A percentile compares a stretch with the other conserved stretches of the same genome.
phyloP scores from a whole-genome alignment of 2,329 filamentous ascomycete genomes.

The Madurella fahalii region DNA sequence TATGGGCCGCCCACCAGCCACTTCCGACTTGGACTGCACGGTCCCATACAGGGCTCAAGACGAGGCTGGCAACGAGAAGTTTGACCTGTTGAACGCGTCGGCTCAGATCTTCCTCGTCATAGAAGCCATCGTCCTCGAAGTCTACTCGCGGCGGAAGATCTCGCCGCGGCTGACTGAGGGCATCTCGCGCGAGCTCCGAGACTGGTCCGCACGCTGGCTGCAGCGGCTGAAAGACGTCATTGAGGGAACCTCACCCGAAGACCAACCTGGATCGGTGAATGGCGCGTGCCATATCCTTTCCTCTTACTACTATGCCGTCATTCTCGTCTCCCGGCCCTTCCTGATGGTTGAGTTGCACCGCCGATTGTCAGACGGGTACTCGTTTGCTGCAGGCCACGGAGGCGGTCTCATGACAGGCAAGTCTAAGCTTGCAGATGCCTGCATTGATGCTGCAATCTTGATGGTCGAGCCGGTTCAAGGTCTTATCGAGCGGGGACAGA shows the following conservation, averaged over 20 bases:
- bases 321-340: slow-evolving; percentile 52
- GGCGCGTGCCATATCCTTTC: slow-evolving; percentile 50
- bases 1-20: slow-evolving; percentile 52
- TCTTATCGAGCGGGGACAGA: slow-evolving; percentile 38
- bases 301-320: slow-evolving; percentile 55
- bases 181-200: slow-evolving; percentile 48
- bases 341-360: slow-evolving; percentile 52
- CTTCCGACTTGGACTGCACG: slow-evolving; percentile 52
- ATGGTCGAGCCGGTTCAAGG: slow-evolving; percentile 49
- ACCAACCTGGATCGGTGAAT: slow-evolving; percentile 32
- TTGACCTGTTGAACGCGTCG: slow-evolving; percentile 48
- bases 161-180: slow-evolving; percentile 51
- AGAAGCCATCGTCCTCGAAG: slow-evolving; percentile 47
- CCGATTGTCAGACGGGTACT: slow-evolving; percentile 37
- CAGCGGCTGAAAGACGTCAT: slow-evolving; percentile 40
- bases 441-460: slow-evolving; percentile 51
- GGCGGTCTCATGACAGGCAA: slow-evolving; percentile 38
- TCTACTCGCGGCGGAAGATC: slow-evolving; percentile 52
- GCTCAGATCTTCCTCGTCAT: slow-evolving; percentile 51
- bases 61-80: slow-evolving; percentile 36
- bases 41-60: slow-evolving; percentile 42
- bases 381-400: slow-evolving; percentile 11
- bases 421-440: slow-evolving; percentile 50
- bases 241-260: slow-evolving; percentile 22
- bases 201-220: slow-evolving; percentile 50